A percentile compares a stretch with the other conserved stretches of the same genome.
phyloP scores from a whole-genome alignment of 164 flowering plant genomes.

The Aristolochia contorta region DNA sequence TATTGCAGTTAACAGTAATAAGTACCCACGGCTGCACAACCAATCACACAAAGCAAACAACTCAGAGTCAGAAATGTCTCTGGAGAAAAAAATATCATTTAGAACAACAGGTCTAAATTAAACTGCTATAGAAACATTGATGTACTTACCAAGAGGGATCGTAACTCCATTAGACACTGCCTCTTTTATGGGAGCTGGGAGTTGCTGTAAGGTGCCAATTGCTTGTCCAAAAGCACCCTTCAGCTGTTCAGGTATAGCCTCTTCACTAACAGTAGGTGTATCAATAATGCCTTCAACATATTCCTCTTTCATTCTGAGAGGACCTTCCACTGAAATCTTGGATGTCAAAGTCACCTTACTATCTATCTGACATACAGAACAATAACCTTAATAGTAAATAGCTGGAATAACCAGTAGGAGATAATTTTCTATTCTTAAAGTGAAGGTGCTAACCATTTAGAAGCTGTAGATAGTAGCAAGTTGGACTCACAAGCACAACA shows the following conservation, averaged over 20 bases:
- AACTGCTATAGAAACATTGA: neutral
- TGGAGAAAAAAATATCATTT: neutral
- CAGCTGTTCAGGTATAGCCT: constrained; percentile 65
- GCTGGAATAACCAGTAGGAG: neutral
- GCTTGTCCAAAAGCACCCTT: constrained; percentile 68
- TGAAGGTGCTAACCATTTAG: too few species aligned
- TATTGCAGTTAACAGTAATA: too few species aligned
- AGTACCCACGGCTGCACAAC: too few species aligned
- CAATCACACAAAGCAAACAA: too few species aligned
- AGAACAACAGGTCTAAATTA: neutral
- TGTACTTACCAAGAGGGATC: constrained; percentile 65
- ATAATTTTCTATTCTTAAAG: neutral
- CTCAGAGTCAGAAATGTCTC: too few species aligned
- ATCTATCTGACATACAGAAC: constrained; percentile 44
- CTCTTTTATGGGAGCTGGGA: constrained; percentile 64
- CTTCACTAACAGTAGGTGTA: constrained; percentile 58
- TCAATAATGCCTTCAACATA: constrained; percentile 67
- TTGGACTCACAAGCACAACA: neutral
- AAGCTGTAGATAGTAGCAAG: neutral
- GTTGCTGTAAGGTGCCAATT: constrained; percentile 55
- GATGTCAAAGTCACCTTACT: constrained; percentile 55
- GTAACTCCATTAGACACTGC: constrained; percentile 46
- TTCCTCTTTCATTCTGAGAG: constrained; percentile 83
- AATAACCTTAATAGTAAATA: constrained; percentile 7
- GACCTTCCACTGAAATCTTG: constrained; percentile 79